phyloP scores from a whole-genome alignment of 352 stramenopile species.

The Pythium grandisporangium region DNA sequence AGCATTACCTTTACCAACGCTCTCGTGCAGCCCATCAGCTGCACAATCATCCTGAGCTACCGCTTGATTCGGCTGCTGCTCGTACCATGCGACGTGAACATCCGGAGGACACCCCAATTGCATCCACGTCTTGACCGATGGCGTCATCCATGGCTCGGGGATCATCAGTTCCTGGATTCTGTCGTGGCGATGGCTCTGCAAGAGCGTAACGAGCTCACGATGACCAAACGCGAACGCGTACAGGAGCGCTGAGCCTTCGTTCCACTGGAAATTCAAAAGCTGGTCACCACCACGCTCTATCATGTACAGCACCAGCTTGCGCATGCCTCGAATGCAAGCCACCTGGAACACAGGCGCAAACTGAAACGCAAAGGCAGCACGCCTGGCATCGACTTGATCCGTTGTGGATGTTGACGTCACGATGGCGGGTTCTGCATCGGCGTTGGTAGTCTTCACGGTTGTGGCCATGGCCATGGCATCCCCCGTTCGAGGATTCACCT shows the following conservation, averaged over 20 bases:
- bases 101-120: slow-evolving; percentile 33
- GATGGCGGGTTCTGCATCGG: no score
- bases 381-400: slow-evolving; percentile 17
- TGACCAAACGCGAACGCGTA: slow-evolving; percentile 65
- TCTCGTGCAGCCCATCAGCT: no score
- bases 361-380: slow-evolving; percentile 59
- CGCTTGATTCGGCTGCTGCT: no score
- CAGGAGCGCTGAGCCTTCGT: slow-evolving; percentile 41
- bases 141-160: no score
- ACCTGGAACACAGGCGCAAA: slow-evolving; percentile 55
- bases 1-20: not conserved
- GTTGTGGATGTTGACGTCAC: not conserved
- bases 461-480: no score
- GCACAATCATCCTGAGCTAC: no score
- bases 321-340: slow-evolving; percentile 44
- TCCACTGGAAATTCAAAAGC: slow-evolving; percentile 47
- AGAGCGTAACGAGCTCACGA: no score
- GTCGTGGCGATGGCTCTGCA: no score
- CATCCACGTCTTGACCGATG: slow-evolving; percentile 58
- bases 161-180: no score
- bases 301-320: slow-evolving; percentile 32
- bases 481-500: slow-evolving; percentile 19
- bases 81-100: slow-evolving; percentile 20
- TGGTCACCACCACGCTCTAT: slow-evolving; percentile 39
- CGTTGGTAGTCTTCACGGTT: no score